Evolutionary conservation across 371 early-diverging fungal genomes (phyloP), one percentile per base, ranked within the genome.

Genomic region (Mucor piriformis): DNA sequence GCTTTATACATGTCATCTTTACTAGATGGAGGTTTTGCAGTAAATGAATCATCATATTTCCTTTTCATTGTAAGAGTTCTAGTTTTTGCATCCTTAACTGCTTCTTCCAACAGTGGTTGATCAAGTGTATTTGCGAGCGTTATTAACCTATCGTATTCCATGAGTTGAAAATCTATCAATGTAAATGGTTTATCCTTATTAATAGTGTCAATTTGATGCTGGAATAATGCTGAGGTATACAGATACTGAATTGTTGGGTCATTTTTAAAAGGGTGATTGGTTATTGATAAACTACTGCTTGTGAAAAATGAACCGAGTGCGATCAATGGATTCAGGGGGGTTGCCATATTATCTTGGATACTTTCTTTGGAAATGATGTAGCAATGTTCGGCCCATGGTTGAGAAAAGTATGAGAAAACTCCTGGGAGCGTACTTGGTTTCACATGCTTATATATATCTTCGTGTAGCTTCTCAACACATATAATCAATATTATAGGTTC

Each of bases 11-110:
- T 59, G 59, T 34, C 25, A 59, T 51, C 38, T 46, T 56, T 47
- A 37, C 34, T 27, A 18, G 21, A 32, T 57, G 56, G 15, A 12
- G 23, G n/a, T 47, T 46, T 40, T 49, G 44, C 18, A 55, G 16
- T 42, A 54, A 54, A 52, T 33, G 35, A 11, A 6, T 50, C 59
- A 43, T 58, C 53, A 47, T 59, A 59, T 53, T 37, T 38, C 23
- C 60, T 59, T 59, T 59, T 59, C 35, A 53, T 53, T 15, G 54
- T 53, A 0, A 50, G 54, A 32, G 54, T 47, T 35, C 60, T 59
- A 13, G 47, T 51, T 10, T 59, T 53, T 44, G 60, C 52, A 47
- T 59, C 53, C 15, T 53, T 59, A 18, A 44, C 23, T 2, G 60
- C 60, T 59, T 59, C 52, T 59, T 11, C 52, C 29, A 59, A 29